A percentile compares a stretch with the other conserved stretches of the same genome.
Conservation (phyloP, 2,329 filamentous ascomycete genomes). For the Knoxdaviesia capensis region DNA sequence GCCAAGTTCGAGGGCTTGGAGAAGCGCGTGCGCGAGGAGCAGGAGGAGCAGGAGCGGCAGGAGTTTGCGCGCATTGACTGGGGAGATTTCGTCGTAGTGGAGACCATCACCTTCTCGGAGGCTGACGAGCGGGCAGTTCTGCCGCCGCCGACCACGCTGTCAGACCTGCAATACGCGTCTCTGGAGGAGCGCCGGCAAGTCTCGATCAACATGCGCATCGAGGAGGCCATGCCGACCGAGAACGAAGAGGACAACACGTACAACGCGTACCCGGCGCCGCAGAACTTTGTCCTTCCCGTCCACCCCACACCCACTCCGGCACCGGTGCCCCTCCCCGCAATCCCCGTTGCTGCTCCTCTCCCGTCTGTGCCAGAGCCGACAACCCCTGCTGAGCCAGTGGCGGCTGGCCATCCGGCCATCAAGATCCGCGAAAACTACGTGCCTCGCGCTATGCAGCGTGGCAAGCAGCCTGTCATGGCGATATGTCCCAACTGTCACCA, state of each 20-base stretch:
- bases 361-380: no score
- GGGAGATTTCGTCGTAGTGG: conserved; percentile 92
- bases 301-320: conserved; percentile 22
- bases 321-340: conserved; percentile 7
- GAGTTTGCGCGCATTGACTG: conserved; percentile 81
- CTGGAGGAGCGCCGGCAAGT: conserved; percentile 88
- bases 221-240: conserved; percentile 83
- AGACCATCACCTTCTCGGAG: conserved; percentile 84
- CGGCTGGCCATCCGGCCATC: conserved; percentile 33
- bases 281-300: conserved; percentile 20
- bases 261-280: conserved; percentile 23
- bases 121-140: conserved; percentile 71
- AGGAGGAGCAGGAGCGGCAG: conserved; percentile 59
- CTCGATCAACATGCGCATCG: conserved; percentile 71
- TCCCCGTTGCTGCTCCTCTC: no score
- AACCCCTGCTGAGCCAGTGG: no score
- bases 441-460: conserved; percentile 57
- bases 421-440: conserved; percentile 90
- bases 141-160: conserved; percentile 71
- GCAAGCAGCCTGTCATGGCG: conserved; percentile 46
- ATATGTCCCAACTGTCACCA: conserved; percentile 89
- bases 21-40: conserved; percentile 74
- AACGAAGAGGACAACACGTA: conserved; percentile 34
- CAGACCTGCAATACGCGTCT: conserved; percentile 83
- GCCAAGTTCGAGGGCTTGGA: conserved; percentile 66